Percentiles rank a stretch among this genome's conserved stretches.
Conservation (phyloP, 768 basidiomycete genomes). For the Lenzites betulinus region DNA sequence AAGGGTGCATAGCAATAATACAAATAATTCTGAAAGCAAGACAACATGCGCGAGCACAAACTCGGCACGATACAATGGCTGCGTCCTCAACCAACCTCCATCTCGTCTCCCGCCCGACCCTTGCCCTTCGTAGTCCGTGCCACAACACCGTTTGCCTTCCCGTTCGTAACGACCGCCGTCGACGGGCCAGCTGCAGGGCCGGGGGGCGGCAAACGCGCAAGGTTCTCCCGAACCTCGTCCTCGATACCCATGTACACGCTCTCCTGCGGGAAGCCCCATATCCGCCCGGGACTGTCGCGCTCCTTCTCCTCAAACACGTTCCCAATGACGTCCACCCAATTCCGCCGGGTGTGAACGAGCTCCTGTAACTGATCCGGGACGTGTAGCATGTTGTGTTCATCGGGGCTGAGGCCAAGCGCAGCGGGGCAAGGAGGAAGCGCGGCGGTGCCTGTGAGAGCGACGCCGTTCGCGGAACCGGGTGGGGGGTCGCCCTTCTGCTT, state of each 20-base stretch:
- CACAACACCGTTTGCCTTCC: slow-evolving; percentile 12
- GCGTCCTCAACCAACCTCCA: slow-evolving; percentile 60
- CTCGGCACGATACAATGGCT: background rate
- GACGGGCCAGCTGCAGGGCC: slow-evolving; percentile 21
- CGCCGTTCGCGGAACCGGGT: slow-evolving; percentile 33
- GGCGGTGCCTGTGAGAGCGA: slow-evolving; percentile 26
- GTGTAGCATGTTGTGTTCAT: slow-evolving; percentile 62
- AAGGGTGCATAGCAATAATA: slow-evolving; percentile 24
- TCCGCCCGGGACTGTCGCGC: slow-evolving; percentile 59
- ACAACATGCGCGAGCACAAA: background rate
- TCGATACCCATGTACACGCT: slow-evolving; percentile 80
- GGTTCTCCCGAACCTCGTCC: slow-evolving; percentile 53
- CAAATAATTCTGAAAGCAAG: slow-evolving; percentile 24
- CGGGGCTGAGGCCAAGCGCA: slow-evolving; percentile 66
- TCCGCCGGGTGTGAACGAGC: slow-evolving; percentile 72
- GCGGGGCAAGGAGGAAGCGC: slow-evolving; percentile 65
- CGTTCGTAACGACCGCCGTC: background rate
- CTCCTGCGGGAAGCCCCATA: slow-evolving; percentile 75
- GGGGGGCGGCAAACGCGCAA: slow-evolving; percentile 25
- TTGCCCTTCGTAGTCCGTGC: slow-evolving; percentile 46
- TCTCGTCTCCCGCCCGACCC: slow-evolving; percentile 56
- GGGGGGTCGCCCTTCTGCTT: slow-evolving; percentile 52
- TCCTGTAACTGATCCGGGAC: slow-evolving; percentile 70
- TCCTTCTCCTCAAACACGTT: slow-evolving; percentile 76
- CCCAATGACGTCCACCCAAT: slow-evolving; percentile 81